phyloP scores from a whole-genome alignment of 805 yeast genomes.

The Naumovozyma castellii region DNA sequence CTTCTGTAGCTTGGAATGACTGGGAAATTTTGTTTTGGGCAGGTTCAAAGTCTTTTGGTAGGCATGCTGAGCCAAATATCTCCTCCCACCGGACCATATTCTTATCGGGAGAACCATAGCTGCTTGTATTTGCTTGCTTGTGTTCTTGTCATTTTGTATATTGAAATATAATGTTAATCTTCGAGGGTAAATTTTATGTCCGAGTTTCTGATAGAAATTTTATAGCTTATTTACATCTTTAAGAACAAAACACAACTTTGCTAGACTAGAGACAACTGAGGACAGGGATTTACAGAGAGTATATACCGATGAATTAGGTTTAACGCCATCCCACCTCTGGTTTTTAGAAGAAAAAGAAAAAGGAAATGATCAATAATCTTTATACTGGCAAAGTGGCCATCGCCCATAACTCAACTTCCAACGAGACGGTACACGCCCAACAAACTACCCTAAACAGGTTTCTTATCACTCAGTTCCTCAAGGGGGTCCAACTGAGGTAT shows the following conservation, averaged over 20 bases:
- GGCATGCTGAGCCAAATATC: slow-evolving; percentile 17
- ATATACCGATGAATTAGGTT: too few species aligned
- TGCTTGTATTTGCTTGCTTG: too few species aligned
- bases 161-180: too few species aligned
- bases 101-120: too few species aligned
- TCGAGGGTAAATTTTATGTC: too few species aligned
- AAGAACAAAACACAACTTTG: too few species aligned
- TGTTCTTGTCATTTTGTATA: too few species aligned
- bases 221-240: too few species aligned
- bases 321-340: not conserved
- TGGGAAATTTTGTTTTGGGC: slow-evolving; percentile 63
- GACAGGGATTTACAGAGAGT: too few species aligned
- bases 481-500: slow-evolving; percentile 9
- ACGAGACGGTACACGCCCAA: not conserved
- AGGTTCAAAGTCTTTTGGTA: slow-evolving; percentile 48
- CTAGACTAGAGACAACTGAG: too few species aligned
- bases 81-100: not conserved
- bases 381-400: not conserved
- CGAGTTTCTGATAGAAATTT: too few species aligned
- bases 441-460: slow-evolving; percentile 8
- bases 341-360: not conserved
- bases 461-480: slow-evolving; percentile 12
- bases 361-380: too few species aligned
- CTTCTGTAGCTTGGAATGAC: slow-evolving; percentile 42
- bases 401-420: not conserved